Percentiles rank a stretch among this genome's conserved stretches.
These are phyloP conservation scores for Paecilomyces fulvus DNA, from an alignment of 2,329 filamentous ascomycete genomes.

Conservation along the genomic window DNA sequence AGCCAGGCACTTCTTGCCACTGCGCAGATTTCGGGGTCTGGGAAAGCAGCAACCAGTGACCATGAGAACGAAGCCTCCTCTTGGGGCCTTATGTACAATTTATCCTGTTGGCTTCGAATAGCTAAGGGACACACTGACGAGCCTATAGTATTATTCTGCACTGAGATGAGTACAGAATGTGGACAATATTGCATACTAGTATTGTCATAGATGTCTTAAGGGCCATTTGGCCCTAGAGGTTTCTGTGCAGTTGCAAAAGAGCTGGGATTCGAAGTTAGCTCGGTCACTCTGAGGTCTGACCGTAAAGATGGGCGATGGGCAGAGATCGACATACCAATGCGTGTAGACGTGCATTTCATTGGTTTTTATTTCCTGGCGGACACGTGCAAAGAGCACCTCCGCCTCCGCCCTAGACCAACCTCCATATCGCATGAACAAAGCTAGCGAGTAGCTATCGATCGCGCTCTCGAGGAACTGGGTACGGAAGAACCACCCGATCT, in stretches of 20 bases:
- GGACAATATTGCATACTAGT: background rate
- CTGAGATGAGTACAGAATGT: background rate
- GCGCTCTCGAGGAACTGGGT: constrained; percentile 16
- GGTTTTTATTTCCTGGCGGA: constrained; percentile 15
- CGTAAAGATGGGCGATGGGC: background rate
- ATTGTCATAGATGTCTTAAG: background rate
- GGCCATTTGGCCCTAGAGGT: background rate
- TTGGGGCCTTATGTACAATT: too few species aligned
- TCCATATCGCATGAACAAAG: constrained; percentile 18
- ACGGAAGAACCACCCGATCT: constrained; percentile 18
- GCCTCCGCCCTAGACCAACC: constrained; percentile 15
- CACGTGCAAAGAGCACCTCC: constrained; percentile 12
- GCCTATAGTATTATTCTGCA: background rate
- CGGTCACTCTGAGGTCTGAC: background rate
- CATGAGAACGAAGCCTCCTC: too few species aligned
- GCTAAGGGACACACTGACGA: too few species aligned
- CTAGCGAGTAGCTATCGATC: constrained; percentile 18
- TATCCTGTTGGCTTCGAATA: too few species aligned
- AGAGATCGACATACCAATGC: constrained; percentile 12
- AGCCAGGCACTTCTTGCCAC: too few species aligned
- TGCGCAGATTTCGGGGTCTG: too few species aligned
- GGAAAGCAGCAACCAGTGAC: too few species aligned
- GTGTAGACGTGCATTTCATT: constrained; percentile 22
- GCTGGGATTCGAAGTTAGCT: background rate
- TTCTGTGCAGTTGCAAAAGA: constrained; percentile 6